These are phyloP conservation scores for Tricholoma hemisulphureum DNA, from an alignment of 768 basidiomycete species.

Conservation along the genomic window DNA sequence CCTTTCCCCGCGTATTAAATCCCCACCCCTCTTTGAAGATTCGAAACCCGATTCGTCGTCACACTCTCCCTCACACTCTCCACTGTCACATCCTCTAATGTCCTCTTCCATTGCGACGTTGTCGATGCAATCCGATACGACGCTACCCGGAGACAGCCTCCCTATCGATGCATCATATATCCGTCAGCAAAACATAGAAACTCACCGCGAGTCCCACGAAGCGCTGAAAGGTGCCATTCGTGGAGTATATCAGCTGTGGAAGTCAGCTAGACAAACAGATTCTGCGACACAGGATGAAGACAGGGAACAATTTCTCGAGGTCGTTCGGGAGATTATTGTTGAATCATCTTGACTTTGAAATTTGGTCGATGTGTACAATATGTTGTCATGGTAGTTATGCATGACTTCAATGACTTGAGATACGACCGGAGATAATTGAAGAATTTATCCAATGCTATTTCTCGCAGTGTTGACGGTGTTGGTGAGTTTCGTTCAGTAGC, in stretches of 20 bases:
- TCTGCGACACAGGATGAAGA: slow-evolving; percentile 20
- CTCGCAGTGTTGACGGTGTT: no score
- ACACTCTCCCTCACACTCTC: slow-evolving; percentile 8
- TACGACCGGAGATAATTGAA: background rate
- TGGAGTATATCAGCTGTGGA: slow-evolving; percentile 63
- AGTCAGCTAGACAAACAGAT: slow-evolving; percentile 28
- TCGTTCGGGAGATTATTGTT: slow-evolving; percentile 34
- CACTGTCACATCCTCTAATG: slow-evolving; percentile 9
- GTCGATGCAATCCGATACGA: background rate
- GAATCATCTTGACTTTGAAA: slow-evolving; percentile 6
- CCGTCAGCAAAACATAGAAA: slow-evolving; percentile 6
- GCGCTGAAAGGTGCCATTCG: slow-evolving; percentile 52
- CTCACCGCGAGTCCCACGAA: slow-evolving; percentile 23
- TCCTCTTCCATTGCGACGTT: slow-evolving; percentile 3
- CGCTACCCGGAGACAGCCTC: background rate
- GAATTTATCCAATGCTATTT: background rate
- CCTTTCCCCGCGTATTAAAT: slow-evolving; percentile 25
- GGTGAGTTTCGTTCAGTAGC: no score
- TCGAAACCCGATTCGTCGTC: slow-evolving; percentile 22
- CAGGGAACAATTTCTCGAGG: slow-evolving; percentile 35
- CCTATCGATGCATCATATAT: background rate
- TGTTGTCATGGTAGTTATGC: slow-evolving; percentile 1
- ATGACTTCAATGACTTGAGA: background rate
- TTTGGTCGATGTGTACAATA: background rate
- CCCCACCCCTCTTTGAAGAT: slow-evolving; percentile 26